Conservation (phyloP, 129 eudicot genomes). For the Scalesia atractyloides region DNA sequence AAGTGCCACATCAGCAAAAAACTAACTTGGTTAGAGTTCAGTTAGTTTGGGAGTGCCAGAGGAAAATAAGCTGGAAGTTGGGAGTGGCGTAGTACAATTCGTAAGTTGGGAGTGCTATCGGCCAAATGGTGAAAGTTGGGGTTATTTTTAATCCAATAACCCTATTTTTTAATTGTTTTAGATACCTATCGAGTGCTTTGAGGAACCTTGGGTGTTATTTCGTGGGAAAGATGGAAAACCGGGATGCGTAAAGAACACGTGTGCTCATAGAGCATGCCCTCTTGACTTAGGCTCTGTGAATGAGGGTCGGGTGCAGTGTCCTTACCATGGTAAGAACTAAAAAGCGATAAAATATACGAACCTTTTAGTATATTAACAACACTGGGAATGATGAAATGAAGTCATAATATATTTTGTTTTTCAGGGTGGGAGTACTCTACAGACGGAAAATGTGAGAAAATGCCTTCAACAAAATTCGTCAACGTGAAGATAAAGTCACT, state of each 20-base stretch:
- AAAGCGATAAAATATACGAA: background rate
- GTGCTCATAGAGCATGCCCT: conserved; percentile 96
- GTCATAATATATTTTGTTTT: background rate
- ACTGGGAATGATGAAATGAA: background rate
- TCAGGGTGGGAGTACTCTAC: conserved; percentile 91
- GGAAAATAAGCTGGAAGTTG: no score
- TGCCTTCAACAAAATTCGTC: conserved; percentile 84
- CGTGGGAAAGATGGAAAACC: conserved; percentile 92
- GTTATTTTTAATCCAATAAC: no score
- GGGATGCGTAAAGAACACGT: conserved; percentile 85
- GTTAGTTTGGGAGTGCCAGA: no score
- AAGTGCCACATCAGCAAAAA: no score
- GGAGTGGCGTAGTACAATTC: no score
- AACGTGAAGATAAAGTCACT: conserved; percentile 70
- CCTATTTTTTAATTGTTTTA: conserved; percentile 3
- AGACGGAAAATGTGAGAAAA: conserved; percentile 88
- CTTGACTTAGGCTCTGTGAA: conserved; percentile 84
- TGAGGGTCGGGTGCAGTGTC: conserved; percentile 91
- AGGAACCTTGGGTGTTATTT: conserved; percentile 89
- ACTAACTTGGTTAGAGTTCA: no score
- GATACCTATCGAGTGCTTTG: conserved; percentile 84
- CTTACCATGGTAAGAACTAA: conserved; percentile 68
- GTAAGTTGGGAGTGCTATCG: no score
- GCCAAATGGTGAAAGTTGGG: no score
- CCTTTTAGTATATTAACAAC: background rate